Conservation (phyloP, 495 filamentous ascomycete genomes). For the Clohesyomyces aquaticus region DNA sequence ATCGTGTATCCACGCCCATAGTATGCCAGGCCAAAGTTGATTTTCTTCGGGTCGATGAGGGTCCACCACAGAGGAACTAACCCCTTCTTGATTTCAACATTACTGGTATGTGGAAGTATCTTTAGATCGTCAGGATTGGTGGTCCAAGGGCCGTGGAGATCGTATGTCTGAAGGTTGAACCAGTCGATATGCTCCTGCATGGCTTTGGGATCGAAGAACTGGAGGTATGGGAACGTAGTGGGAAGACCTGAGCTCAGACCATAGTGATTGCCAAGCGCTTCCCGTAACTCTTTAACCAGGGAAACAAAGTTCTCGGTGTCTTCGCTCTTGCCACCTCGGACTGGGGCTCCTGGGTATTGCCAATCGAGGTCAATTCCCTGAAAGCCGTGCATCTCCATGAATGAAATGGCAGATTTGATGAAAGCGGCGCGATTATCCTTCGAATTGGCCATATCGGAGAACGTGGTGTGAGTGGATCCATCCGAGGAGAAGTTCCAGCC, state of each 20-base stretch:
- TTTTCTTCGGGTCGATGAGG: slow-evolving; percentile 41
- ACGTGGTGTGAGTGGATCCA: neutral
- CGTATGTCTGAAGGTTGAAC: slow-evolving; percentile 58
- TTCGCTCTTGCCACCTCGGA: slow-evolving; percentile 44
- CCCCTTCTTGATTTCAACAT: slow-evolving; percentile 47
- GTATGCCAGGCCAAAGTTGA: slow-evolving; percentile 52
- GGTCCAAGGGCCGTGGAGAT: slow-evolving; percentile 49
- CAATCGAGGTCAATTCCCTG: slow-evolving; percentile 64
- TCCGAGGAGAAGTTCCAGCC: slow-evolving; percentile 16
- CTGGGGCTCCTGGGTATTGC: slow-evolving; percentile 55
- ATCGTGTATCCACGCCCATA: slow-evolving; percentile 52
- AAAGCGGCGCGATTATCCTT: slow-evolving; percentile 49
- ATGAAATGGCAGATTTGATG: slow-evolving; percentile 49
- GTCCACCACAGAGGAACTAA: slow-evolving; percentile 50
- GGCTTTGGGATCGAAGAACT: slow-evolving; percentile 49
- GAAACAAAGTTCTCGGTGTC: slow-evolving; percentile 52
- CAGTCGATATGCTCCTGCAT: slow-evolving; percentile 54
- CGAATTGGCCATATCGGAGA: slow-evolving; percentile 2
- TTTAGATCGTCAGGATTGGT: slow-evolving; percentile 28
- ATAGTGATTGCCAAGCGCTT: slow-evolving; percentile 44
- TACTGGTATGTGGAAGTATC: slow-evolving; percentile 47
- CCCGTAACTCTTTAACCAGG: slow-evolving; percentile 52
- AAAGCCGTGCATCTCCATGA: slow-evolving; percentile 56
- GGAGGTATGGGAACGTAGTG: slow-evolving; percentile 50
- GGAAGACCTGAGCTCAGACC: slow-evolving; percentile 51